Conservation (phyloP, 768 basidiomycete genomes). For the Steccherinum ochraceum region DNA sequence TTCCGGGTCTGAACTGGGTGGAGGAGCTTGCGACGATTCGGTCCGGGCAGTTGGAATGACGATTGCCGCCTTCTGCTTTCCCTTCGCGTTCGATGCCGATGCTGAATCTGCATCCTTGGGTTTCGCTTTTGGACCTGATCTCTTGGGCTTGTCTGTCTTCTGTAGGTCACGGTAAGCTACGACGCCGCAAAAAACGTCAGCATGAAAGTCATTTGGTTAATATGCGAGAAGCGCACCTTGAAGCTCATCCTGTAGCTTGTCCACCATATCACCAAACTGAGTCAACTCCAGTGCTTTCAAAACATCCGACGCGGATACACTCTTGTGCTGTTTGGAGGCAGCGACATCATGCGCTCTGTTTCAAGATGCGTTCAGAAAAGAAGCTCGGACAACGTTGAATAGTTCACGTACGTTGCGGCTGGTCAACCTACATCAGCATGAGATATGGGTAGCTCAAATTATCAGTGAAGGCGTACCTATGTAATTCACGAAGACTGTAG, state of each 20-base stretch:
- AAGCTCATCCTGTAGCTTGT: slow-evolving; percentile 58
- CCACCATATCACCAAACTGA: slow-evolving; percentile 68
- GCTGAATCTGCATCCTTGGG: slow-evolving; percentile 21
- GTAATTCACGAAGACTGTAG: slow-evolving; percentile 94
- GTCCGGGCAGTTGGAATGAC: slow-evolving; percentile 18
- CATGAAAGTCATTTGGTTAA: neutral
- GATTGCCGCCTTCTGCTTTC: slow-evolving; percentile 22
- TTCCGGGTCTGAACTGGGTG: slow-evolving; percentile 3
- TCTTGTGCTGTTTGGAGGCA: slow-evolving; percentile 76
- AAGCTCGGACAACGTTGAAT: neutral
- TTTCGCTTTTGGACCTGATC: slow-evolving; percentile 17
- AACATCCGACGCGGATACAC: slow-evolving; percentile 85
- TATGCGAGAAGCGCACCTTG: slow-evolving; percentile 35
- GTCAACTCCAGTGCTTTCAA: slow-evolving; percentile 79
- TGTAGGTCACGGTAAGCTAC: slow-evolving; percentile 60
- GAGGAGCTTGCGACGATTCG: slow-evolving; percentile 22
- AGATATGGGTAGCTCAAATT: neutral
- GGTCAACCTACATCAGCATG: neutral
- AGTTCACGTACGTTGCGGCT: slow-evolving; percentile 40
- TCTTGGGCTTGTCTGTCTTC: slow-evolving; percentile 53
- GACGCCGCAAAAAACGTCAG: neutral
- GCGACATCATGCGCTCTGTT: slow-evolving; percentile 85
- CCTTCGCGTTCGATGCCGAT: slow-evolving; percentile 26
- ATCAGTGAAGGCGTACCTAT: slow-evolving; percentile 49
- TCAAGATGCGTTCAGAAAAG: neutral